Conservation (phyloP, 176 grass and related monocot species). For the Cocos nucifera region DNA sequence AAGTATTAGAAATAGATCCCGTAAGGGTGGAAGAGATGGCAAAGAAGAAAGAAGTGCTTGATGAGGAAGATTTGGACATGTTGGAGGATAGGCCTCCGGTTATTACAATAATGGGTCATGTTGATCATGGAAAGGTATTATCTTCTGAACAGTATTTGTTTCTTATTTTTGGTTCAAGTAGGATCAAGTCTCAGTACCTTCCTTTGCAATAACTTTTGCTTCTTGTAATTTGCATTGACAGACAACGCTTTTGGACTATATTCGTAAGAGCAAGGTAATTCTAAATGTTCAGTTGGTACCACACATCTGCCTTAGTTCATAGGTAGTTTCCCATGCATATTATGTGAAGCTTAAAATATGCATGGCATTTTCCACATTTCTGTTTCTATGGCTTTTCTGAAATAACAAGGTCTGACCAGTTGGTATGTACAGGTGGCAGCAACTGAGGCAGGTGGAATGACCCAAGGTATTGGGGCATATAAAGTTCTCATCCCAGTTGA, state of each 20-base stretch:
- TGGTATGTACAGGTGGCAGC: conserved; percentile 66
- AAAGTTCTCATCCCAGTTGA: conserved; percentile 85
- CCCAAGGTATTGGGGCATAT: conserved; percentile 96
- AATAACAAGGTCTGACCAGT: conserved; percentile 26
- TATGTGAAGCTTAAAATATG: too few species aligned
- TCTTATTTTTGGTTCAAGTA: neutral
- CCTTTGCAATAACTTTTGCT: neutral
- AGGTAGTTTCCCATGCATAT: too few species aligned
- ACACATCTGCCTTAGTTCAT: too few species aligned
- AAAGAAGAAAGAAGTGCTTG: conserved; percentile 86
- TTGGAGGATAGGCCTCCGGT: conserved; percentile 76
- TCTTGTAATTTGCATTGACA: conserved; percentile 33
- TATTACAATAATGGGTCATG: conserved; percentile 99
- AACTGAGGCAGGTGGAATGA: conserved; percentile 96
- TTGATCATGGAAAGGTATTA: conserved; percentile 95
- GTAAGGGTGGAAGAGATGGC: conserved; percentile 79
- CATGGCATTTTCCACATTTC: conserved; percentile 1
- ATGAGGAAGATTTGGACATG: conserved; percentile 79
- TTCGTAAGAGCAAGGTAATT: conserved; percentile 93
- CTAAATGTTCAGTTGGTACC: neutral
- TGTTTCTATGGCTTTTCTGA: neutral
- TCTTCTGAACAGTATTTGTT: neutral
- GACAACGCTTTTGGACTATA: conserved; percentile 93
- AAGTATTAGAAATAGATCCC: conserved; percentile 69
- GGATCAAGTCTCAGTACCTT: too few species aligned